A percentile compares a stretch with the other conserved stretches of the same genome.
Evolutionary conservation across 169 alveolate genomes (phyloP).

Genomic region (Cryptosporidium xiaoi): DNA sequence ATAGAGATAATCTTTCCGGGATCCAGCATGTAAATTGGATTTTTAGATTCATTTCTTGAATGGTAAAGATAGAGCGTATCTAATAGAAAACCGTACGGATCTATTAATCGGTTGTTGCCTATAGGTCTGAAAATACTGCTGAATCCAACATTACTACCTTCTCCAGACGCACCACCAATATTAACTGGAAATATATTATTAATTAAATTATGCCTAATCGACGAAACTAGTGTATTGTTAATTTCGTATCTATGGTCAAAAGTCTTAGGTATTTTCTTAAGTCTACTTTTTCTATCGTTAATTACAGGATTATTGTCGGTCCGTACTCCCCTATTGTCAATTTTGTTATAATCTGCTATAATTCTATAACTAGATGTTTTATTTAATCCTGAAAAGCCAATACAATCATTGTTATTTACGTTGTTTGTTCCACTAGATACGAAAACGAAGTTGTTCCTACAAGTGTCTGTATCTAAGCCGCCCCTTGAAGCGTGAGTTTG

Average conservation of each 20-base stretch:
- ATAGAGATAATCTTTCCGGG: constrained; percentile 32
- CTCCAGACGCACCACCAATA: not conserved
- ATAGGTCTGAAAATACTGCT: not conserved
- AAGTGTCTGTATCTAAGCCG: no score
- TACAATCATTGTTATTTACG: not conserved
- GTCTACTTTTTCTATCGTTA: no score
- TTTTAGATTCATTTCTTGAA: constrained; percentile 66
- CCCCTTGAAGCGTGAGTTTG: no score
- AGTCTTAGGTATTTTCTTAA: not conserved
- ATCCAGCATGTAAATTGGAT: constrained; percentile 53
- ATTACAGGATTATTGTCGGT: no score
- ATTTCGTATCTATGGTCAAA: constrained; percentile 18
- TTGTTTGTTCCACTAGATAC: not conserved
- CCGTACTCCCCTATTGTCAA: not conserved
- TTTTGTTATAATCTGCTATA: not conserved
- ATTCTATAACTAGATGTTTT: no score
- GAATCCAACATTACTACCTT: no score
- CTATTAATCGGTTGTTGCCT: constrained; percentile 5
- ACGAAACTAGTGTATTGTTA: constrained; percentile 4
- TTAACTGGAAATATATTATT: constrained; percentile 7
- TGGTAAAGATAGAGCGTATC: constrained; percentile 58
- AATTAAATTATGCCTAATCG: constrained; percentile 10
- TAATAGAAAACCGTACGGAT: constrained; percentile 55
- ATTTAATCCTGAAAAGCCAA: no score
- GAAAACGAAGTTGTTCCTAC: no score